Base-by-base conservation (phyloP, 305 asterid genomes). In the Rubia balearica region DNA sequence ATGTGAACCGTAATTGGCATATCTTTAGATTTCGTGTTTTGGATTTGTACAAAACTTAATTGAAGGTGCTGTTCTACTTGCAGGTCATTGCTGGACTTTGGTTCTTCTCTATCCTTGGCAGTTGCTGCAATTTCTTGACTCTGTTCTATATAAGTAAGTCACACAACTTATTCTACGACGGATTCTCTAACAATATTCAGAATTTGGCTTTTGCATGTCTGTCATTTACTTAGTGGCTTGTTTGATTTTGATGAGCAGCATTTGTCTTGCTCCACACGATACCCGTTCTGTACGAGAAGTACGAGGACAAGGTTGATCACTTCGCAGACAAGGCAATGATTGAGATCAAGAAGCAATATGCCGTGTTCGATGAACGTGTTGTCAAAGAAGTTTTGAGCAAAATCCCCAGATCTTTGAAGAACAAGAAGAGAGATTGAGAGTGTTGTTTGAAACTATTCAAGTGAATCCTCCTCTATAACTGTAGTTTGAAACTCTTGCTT, bases 71-170 rank as follows among this genome's bases (percentile, higher is more conserved):
- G 12, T 57, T 21, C 63, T 45, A 24, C 48, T n/a, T n/a, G 67
- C 84, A 94, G 98, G 95, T 84, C 55, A 81, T 91, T 63, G 79
- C 79, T 74, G 91, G 88, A 40, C 79, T 90, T 70, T 92, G 97
- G 98, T 67, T 82, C 67, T 70, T 92, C 65, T 92, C 98, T 1
- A 78, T 89, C 69, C 78, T 90, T 71, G 98, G 97, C 61, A 88
- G 92, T 83, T 93, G 83, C 86, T 80, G 81, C 88, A 88, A 80
- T 83, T 90, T 93, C 86, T 80, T 93, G 87, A 93, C 98, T 2
- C 71, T 93, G 90, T 81, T 83, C 77, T 90, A 93, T 73, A 77
- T 85, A 66, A 33, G 99, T 94, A 66, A 78, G 84, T 67, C 43
- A 56, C 16, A 6, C 60, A 53, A 1, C 60, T 53, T 6, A 51